Base-by-base conservation (phyloP, 73 alveolate genomes). In the Stentor coeruleus region DNA sequence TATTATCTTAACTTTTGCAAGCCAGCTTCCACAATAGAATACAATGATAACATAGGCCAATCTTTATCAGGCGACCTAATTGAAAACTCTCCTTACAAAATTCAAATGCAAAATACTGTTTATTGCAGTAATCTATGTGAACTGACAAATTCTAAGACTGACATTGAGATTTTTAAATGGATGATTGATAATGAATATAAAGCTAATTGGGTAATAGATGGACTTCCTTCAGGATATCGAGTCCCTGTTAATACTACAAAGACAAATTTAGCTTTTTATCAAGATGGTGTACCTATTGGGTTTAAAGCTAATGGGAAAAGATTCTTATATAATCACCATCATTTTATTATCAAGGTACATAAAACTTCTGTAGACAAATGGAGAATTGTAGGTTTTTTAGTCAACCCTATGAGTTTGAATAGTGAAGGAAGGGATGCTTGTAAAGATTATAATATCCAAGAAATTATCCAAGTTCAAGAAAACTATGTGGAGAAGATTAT, bases 141-240 rank as follows among this genome's bases (percentile, higher is more conserved):
- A 3, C 60, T 35, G 38, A 20, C 42, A 26, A 33, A 20, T 66
- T 20, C 40, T 14, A 20, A 31, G 38, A 30, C 74, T 81, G 90
- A 85, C 30, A 3, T 39, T 1, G 59, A 80, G 14, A 83, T 49
- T 58, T 60, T 82, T 15, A 82, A 80, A 58, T 85, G 91, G 91
- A 74, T 85, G 35, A 82, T 85, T 59, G 89, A 85, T n/a, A 74
- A 85, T 83, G 85, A 82, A 11, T 85, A 85, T 58, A 58, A 84
- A 81, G 76, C 82, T 57, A 81, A 81, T 36, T 59, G 86, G 90
- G 37, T 33, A 37, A 39, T 85, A 2, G 91, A 85, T 36, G n/a
- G 39, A 1, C 59, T 66, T 2, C 79, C 79, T 28, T 37, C 79
- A 20, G 79, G 79, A 0, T 66, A 20, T 33, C n/a, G 79, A 2